phyloP scores from a whole-genome alignment of 306 rosid genomes.

The Cicer yamashitae region DNA sequence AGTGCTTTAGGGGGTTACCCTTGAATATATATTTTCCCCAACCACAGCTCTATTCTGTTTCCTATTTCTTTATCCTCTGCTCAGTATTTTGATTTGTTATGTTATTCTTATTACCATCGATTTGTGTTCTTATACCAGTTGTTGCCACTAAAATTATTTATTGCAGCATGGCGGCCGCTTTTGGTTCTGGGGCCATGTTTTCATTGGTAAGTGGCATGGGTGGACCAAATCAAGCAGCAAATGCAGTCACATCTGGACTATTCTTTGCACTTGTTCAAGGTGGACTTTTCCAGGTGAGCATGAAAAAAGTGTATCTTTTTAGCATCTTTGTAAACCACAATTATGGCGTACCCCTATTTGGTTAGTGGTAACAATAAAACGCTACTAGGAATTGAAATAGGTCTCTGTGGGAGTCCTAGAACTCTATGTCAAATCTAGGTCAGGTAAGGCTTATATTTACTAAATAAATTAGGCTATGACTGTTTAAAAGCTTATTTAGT shows the following conservation, averaged over 20 bases:
- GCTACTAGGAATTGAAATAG: background rate
- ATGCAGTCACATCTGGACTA: slow-evolving; percentile 88
- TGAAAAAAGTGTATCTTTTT: background rate
- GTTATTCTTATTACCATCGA: slow-evolving; percentile 5
- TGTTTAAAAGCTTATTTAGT: background rate
- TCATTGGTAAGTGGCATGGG: slow-evolving; percentile 94
- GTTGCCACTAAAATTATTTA: slow-evolving; percentile 4
- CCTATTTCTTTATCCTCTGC: slow-evolving; percentile 2
- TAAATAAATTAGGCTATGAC: background rate
- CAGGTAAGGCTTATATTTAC: background rate
- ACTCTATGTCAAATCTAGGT: background rate
- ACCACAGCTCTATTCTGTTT: slow-evolving; percentile 26
- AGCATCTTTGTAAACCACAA: slow-evolving; percentile 13
- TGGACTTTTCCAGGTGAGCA: slow-evolving; percentile 87
- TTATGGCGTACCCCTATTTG: slow-evolving; percentile 15
- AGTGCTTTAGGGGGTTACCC: background rate
- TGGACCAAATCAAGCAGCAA: slow-evolving; percentile 82
- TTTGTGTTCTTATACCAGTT: slow-evolving; percentile 37
- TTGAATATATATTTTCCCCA: background rate
- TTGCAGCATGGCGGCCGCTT: slow-evolving; percentile 94
- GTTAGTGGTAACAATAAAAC: background rate
- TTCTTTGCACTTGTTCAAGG: slow-evolving; percentile 97
- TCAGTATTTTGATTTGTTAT: slow-evolving; percentile 18
- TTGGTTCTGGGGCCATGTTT: slow-evolving; percentile 95
- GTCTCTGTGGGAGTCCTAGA: background rate